A percentile compares a stretch with the other conserved stretches of the same genome.
These are phyloP conservation scores for Thuja plicata DNA, from an alignment of 83 land plant species.

Conservation along the genomic window DNA sequence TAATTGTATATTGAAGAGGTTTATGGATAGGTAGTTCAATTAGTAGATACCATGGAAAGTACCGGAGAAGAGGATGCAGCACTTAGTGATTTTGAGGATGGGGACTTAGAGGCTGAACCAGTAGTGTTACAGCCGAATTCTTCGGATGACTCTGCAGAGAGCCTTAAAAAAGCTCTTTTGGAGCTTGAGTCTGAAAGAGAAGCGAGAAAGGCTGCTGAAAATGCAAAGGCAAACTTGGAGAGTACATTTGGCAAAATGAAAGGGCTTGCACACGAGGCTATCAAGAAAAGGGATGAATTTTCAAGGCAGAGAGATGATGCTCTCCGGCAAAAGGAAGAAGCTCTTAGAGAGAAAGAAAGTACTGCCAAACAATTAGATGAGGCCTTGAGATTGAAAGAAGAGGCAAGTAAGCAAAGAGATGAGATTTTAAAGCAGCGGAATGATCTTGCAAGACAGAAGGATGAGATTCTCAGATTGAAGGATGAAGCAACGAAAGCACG, in stretches of 20 bases:
- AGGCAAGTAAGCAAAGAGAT: conserved; percentile 21
- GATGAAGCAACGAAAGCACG: conserved; percentile 58
- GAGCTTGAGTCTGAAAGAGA: conserved; percentile 82
- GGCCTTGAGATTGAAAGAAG: conserved; percentile 45
- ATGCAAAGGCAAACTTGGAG: conserved; percentile 51
- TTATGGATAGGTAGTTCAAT: conserved; percentile 7
- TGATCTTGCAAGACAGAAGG: conserved; percentile 36
- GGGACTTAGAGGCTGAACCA: conserved; percentile 45
- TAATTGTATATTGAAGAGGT: not conserved
- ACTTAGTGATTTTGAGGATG: conserved; percentile 92
- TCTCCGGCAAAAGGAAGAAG: conserved; percentile 40
- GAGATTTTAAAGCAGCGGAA: conserved; percentile 38
- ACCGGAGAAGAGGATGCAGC: conserved; percentile 66
- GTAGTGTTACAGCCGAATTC: conserved; percentile 18
- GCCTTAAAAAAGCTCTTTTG: conserved; percentile 35
- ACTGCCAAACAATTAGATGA: conserved; percentile 43
- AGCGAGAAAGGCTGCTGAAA: conserved; percentile 64
- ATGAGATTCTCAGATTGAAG: conserved; percentile 29
- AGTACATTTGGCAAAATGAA: conserved; percentile 44
- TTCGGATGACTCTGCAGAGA: conserved; percentile 19
- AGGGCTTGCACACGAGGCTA: conserved; percentile 60
- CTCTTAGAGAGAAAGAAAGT: conserved; percentile 27
- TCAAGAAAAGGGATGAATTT: conserved; percentile 56
- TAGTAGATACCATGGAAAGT: conserved; percentile 22
- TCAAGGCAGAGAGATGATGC: conserved; percentile 29